Conservation (phyloP, 768 basidiomycete genomes). For the Auriscalpium orientale region DNA sequence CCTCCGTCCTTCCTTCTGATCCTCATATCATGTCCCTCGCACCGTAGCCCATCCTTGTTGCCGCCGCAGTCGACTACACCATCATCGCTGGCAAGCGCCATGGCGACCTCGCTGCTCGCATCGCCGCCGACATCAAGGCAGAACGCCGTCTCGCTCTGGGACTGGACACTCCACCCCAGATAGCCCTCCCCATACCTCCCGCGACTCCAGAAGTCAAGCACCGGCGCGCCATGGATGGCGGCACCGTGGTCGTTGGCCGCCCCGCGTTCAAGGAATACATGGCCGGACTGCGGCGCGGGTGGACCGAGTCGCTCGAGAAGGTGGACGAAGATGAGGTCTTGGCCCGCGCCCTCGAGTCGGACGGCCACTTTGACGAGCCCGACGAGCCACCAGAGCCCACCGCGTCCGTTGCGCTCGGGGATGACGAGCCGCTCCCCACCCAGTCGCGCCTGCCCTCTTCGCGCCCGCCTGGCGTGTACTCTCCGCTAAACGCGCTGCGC, state of each 20-base stretch:
- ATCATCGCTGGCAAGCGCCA: slow-evolving; percentile 74
- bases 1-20: slow-evolving; percentile 10
- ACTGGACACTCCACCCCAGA: slow-evolving; percentile 42
- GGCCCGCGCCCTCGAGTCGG: slow-evolving; percentile 57
- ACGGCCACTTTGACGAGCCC: slow-evolving; percentile 74
- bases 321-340: slow-evolving; percentile 67
- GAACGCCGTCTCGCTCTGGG: slow-evolving; percentile 64
- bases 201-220: slow-evolving; percentile 44
- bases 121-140: slow-evolving; percentile 65
- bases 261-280: slow-evolving; percentile 94
- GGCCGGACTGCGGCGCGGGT: slow-evolving; percentile 78
- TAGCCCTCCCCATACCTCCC: slow-evolving; percentile 41
- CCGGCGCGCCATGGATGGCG: slow-evolving; percentile 67
- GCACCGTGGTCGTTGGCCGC: slow-evolving; percentile 79
- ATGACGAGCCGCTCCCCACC: slow-evolving; percentile 36
- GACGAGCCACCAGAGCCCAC: slow-evolving; percentile 25
- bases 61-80: slow-evolving; percentile 90
- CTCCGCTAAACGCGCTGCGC: slow-evolving; percentile 21
- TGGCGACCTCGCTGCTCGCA: slow-evolving; percentile 74
- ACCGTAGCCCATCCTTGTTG: slow-evolving; percentile 81
- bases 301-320: slow-evolving; percentile 63
- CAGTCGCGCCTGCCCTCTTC: slow-evolving; percentile 30
- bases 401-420: slow-evolving; percentile 18
- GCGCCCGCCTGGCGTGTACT: slow-evolving; percentile 20
- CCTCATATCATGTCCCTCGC: slow-evolving; percentile 6